Percentiles rank a stretch among this genome's conserved stretches.
These are phyloP conservation scores for Naganishia vaughanmartiniae DNA, from an alignment of 768 basidiomycete genomes.

Conservation along the genomic window DNA sequence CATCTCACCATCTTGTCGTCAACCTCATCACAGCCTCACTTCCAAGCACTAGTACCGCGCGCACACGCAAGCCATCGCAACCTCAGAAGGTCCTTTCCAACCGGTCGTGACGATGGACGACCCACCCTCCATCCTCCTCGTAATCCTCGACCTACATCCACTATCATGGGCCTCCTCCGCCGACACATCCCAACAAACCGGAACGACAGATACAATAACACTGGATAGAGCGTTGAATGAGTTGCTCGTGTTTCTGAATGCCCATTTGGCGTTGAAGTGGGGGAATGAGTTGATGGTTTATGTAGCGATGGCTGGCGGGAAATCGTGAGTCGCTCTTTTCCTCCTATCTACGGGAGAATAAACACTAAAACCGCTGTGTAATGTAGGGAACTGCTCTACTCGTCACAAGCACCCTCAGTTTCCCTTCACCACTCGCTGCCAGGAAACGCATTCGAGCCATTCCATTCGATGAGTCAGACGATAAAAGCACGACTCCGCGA, in stretches of 20 bases:
- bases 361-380: too few species aligned
- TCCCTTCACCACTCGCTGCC: conserved; percentile 32
- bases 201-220: conserved; percentile 55
- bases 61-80: too few species aligned
- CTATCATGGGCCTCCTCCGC: conserved; percentile 67
- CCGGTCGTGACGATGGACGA: conserved; percentile 24
- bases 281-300: conserved; percentile 92
- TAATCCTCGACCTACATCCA: conserved; percentile 81
- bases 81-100: too few species aligned
- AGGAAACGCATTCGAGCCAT: conserved; percentile 77
- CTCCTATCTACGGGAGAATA: too few species aligned
- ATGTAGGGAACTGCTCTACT: conserved; percentile 71
- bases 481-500: conserved; percentile 63
- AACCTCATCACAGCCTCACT: too few species aligned
- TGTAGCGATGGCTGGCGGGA: conserved; percentile 59
- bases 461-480: conserved; percentile 70
- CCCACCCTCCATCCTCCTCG: conserved; percentile 63
- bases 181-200: conserved; percentile 54
- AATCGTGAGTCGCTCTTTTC: conserved; percentile 36
- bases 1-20: too few species aligned
- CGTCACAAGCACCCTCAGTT: conserved; percentile 57
- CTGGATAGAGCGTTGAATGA: conserved; percentile 76
- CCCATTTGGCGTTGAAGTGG: conserved; percentile 83
- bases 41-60: too few species aligned
- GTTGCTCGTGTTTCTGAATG: conserved; percentile 84